Conservation (phyloP, 192 early-diverging fungal species). For the Coemansia sp. region DNA sequence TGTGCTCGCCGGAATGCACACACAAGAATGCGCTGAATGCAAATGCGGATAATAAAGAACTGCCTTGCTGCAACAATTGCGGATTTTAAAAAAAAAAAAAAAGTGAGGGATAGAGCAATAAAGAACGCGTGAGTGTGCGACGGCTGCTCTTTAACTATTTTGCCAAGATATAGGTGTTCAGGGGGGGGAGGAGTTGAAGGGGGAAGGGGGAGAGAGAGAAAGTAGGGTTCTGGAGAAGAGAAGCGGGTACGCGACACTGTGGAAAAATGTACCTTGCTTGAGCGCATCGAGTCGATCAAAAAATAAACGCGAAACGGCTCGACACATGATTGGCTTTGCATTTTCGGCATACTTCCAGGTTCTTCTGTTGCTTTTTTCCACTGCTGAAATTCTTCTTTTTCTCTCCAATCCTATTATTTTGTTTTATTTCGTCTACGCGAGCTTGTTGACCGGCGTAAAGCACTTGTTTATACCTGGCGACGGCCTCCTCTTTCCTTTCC, state of each 20-base stretch:
- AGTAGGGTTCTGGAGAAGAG: background rate
- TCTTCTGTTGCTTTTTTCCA: background rate
- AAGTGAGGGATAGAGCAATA: background rate
- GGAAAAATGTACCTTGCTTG: background rate
- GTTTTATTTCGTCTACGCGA: background rate
- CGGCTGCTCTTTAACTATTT: background rate
- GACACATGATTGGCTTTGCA: background rate
- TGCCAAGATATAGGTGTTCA: background rate
- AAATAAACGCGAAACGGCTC: background rate
- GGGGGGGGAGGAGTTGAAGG: background rate
- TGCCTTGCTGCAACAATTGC: background rate
- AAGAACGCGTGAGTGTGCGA: background rate
- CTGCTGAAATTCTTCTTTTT: background rate
- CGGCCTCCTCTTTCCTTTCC: background rate
- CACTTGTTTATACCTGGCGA: background rate
- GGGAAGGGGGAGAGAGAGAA: background rate
- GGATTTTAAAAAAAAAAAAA: background rate
- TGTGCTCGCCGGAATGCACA: background rate
- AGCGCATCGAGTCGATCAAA: background rate
- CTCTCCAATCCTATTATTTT: background rate
- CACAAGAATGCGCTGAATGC: background rate
- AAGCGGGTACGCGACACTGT: background rate
- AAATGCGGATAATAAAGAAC: background rate
- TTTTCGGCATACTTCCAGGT: background rate
- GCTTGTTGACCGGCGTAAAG: background rate